Percentiles rank a stretch among this genome's conserved stretches.
phyloP scores from a whole-genome alignment of 768 basidiomycete species.

The Podaxis sp. region DNA sequence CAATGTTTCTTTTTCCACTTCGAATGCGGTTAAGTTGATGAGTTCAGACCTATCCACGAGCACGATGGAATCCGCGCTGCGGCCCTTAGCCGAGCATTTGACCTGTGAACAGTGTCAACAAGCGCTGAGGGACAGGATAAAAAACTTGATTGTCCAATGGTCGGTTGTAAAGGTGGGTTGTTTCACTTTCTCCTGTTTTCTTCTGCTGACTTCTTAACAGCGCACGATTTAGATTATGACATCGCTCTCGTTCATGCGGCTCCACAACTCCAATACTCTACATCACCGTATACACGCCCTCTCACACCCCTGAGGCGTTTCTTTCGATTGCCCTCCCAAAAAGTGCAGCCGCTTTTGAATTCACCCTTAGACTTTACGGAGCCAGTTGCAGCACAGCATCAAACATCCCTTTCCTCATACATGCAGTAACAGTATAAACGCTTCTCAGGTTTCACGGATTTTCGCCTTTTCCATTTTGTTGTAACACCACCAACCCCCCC shows the following conservation, averaged over 20 bases:
- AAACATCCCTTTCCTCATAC: neutral
- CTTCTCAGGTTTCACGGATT: neutral
- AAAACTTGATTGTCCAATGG: slow-evolving; percentile 71
- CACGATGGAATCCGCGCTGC: slow-evolving; percentile 69
- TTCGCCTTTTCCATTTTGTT: slow-evolving; percentile 1
- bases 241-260: neutral
- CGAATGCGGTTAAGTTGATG: slow-evolving; percentile 16
- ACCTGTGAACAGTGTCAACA: slow-evolving; percentile 67
- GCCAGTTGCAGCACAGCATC: neutral
- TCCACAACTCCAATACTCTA: neutral
- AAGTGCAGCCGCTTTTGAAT: neutral
- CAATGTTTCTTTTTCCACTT: neutral
- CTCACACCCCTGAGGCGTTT: neutral
- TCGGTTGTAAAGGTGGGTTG: slow-evolving; percentile 67
- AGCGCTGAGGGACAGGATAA: slow-evolving; percentile 63
- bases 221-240: slow-evolving; percentile 49
- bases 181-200: neutral
- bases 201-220: slow-evolving; percentile 27
- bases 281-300: neutral
- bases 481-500: slow-evolving; percentile 14
- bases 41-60: slow-evolving; percentile 66
- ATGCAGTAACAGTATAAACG: neutral
- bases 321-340: neutral
- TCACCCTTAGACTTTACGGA: neutral
- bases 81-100: slow-evolving; percentile 67